Base-by-base conservation (phyloP, 2,329 filamentous ascomycete species). In the Diaporthe sp. region DNA sequence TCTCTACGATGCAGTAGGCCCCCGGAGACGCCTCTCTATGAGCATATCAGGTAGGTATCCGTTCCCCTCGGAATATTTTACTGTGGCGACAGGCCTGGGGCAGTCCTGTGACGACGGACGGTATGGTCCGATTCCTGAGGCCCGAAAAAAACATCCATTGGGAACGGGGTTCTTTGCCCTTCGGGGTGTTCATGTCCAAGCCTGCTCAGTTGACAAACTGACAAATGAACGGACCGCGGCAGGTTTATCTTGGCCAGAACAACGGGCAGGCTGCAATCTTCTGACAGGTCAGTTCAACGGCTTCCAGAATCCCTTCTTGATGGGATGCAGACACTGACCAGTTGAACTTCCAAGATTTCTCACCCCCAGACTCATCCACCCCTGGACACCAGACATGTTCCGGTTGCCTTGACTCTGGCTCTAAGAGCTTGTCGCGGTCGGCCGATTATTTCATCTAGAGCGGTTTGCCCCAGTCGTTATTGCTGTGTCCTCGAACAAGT, bases 141-240 rank as follows among this genome's bases (percentile, higher is more conserved):
- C 51, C 51, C 51, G 51, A 53, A n/a, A 49, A 49, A 51, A 53
- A 28, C 51, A 53, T 53, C 51, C n/a, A 28, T 10, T 28, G 51
- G 51, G 51, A 12, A 53, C n/a, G 51, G 51, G 51, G 51, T 53
- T 28, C 51, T 53, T 53, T 53, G n/a, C 51, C 51, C 49, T 51
- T 53, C 15, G n/a, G n/a, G 51, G n/a, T 17, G n/a, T 42, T 62
- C 58, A 62, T 62, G 8, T 44, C 58, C 58, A 44, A 62, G 37
- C 58, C 58, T 62, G 15, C 58, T 62, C 58, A 62, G 51, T 62
- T 39, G 58, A 62, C 58, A 37, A 44, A 60, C 37, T 44, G 58
- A 62, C 58, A 12, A 44, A 62, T 44, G 58, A 44, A 62, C 58
- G 12, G 37, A 62, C 58, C 58, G 13, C n/a, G n/a, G 58, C n/a